Conservation (phyloP, 176 grass and related monocot genomes). For the Oryza meridionalis region DNA sequence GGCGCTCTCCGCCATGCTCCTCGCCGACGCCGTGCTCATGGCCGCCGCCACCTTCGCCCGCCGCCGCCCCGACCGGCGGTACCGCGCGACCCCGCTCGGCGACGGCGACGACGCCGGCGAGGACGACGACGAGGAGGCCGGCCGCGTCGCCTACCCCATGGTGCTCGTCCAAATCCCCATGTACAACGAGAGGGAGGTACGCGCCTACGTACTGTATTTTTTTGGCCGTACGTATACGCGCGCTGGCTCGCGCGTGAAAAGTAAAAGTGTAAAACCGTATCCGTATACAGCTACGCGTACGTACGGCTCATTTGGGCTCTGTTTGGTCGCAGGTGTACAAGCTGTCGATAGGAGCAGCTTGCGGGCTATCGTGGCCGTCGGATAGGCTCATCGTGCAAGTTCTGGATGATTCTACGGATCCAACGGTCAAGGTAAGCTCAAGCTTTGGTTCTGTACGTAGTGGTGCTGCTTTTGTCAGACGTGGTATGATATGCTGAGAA, state of each 20-base stretch:
- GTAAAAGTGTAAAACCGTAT: background rate
- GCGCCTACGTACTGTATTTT: background rate
- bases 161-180: constrained; percentile 99
- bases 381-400: constrained; percentile 88
- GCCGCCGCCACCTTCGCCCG: constrained; percentile 57
- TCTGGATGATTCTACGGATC: constrained; percentile 93
- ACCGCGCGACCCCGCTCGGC: constrained; percentile 52
- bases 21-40: constrained; percentile 75
- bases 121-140: constrained; percentile 38
- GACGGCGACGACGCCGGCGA: background rate
- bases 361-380: constrained; percentile 82
- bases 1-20: constrained; percentile 73
- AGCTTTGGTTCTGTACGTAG: background rate
- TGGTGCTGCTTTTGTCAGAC: background rate
- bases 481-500: background rate
- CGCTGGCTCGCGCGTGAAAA: background rate
- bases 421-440: constrained; percentile 71
- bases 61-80: constrained; percentile 49
- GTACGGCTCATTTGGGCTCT: background rate
- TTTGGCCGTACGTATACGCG: background rate
- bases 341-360: constrained; percentile 86
- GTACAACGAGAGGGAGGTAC: constrained; percentile 95
- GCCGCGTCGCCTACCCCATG: constrained; percentile 61
- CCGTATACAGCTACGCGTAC: background rate
- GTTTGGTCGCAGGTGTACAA: constrained; percentile 72